Conservation (phyloP, 1,139 yeast species). For the Petasospora fabianii region DNA sequence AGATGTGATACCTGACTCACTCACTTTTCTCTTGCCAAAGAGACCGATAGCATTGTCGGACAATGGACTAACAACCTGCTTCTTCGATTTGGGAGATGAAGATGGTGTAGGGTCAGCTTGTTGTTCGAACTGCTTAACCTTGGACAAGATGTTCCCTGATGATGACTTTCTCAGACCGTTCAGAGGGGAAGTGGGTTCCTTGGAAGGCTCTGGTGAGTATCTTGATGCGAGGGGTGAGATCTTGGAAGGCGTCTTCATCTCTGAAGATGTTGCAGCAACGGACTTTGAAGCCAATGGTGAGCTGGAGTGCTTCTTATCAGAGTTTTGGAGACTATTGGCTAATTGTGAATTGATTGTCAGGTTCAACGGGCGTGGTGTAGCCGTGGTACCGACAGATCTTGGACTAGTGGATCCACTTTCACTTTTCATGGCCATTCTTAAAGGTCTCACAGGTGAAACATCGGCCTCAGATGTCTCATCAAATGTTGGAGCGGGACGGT, state of each 20-base stretch:
- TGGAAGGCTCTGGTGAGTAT: conserved; percentile 3
- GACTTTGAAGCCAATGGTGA: conserved; percentile 3
- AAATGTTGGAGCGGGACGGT: conserved; percentile 4
- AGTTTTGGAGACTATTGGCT: conserved; percentile 11
- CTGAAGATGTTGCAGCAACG: not conserved
- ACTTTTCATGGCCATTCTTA: conserved; percentile 52
- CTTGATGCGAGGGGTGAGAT: conserved; percentile 2
- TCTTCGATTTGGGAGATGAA: conserved; percentile 23
- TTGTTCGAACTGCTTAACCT: conserved; percentile 31
- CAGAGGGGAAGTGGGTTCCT: not conserved
- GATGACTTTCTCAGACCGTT: conserved; percentile 27
- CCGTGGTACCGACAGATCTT: conserved; percentile 14
- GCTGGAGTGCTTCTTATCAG: conserved; percentile 9
- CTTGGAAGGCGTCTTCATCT: conserved; percentile 11
- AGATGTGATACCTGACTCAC: conserved; percentile 7
- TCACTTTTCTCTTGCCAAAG: conserved; percentile 31
- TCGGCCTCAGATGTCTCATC: conserved; percentile 11
- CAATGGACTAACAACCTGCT: conserved; percentile 21
- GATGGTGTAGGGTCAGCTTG: conserved; percentile 14
- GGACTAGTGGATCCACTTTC: conserved; percentile 7
- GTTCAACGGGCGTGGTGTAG: conserved; percentile 18
- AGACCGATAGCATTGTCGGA: conserved; percentile 27
- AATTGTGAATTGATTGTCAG: conserved; percentile 19
- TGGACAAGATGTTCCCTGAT: conserved; percentile 28
- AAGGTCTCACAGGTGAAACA: conserved; percentile 50